Conservation (phyloP, 2,329 filamentous ascomycete species). For the Blastomyces gilchristii region DNA sequence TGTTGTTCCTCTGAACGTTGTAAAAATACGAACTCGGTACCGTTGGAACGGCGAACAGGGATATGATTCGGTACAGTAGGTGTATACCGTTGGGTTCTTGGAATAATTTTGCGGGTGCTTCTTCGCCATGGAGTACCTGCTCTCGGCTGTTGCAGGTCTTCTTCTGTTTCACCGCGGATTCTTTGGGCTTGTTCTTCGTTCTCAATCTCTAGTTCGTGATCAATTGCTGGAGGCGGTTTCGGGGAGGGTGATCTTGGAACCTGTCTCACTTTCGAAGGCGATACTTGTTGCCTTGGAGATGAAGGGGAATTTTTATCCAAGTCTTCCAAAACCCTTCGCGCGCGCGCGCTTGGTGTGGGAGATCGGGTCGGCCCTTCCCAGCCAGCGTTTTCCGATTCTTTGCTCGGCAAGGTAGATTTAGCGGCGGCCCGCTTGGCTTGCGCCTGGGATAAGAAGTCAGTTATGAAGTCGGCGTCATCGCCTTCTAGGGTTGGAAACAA, state of each 20-base stretch:
- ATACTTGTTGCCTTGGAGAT: constrained; percentile 23
- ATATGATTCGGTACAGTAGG: constrained; percentile 30
- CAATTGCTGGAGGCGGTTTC: constrained; percentile 12
- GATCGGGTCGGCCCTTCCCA: not conserved
- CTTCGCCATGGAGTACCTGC: constrained; percentile 26
- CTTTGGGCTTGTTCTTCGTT: constrained; percentile 15
- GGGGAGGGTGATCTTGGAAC: constrained; percentile 11
- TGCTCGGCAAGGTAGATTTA: constrained; percentile 20
- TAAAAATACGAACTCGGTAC: constrained; percentile 37
- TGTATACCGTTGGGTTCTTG: constrained; percentile 20
- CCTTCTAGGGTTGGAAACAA: constrained; percentile 27
- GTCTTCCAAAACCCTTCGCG: constrained; percentile 28
- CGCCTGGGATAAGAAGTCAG: constrained; percentile 33
- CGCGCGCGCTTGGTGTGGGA: constrained; percentile 21
- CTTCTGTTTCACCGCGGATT: constrained; percentile 9
- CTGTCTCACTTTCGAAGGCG: constrained; percentile 22
- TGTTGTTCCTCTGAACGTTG: constrained; percentile 35
- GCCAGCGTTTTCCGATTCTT: constrained; percentile 13
- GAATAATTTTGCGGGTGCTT: constrained; percentile 26
- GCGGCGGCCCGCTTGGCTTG: constrained; percentile 31
- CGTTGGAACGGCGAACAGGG: constrained; percentile 35
- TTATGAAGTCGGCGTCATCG: constrained; percentile 32
- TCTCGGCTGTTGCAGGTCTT: constrained; percentile 15
- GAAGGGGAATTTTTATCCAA: constrained; percentile 33
- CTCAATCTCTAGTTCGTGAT: constrained; percentile 13